phyloP scores from a whole-genome alignment of 2,329 filamentous ascomycete species.

The Fusarium sp. region DNA sequence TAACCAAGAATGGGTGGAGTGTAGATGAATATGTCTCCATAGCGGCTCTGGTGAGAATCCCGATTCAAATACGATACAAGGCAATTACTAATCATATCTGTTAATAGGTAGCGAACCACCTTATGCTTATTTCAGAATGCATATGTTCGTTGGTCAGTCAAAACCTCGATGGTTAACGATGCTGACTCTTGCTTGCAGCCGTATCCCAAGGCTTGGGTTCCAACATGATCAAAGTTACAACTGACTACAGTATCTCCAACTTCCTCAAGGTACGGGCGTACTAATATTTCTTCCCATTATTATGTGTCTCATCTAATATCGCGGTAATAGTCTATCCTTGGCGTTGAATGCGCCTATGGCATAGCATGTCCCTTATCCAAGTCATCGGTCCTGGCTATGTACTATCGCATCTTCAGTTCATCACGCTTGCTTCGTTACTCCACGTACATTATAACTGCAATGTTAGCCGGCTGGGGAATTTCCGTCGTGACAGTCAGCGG shows the following conservation, averaged over 20 bases:
- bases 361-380: conserved; percentile 17
- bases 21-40: not conserved
- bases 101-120: conserved; percentile 9
- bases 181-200: no score
- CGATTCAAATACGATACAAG: no score
- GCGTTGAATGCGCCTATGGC: conserved; percentile 8
- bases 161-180: not conserved
- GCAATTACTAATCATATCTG: not conserved
- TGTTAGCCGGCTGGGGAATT: conserved; percentile 11
- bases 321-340: not conserved
- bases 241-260: not conserved
- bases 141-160: no score
- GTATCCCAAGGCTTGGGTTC: no score
- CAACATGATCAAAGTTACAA: conserved; percentile 5
- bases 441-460: not conserved
- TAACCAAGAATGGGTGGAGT: conserved; percentile 5
- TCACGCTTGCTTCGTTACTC: not conserved
- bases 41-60: conserved; percentile 4
- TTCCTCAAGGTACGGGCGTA: conserved; percentile 7
- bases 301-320: not conserved
- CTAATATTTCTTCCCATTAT: not conserved
- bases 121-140: no score
- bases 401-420: conserved; percentile 17
- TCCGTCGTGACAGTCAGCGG: conserved; percentile 12
- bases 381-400: conserved; percentile 14